Evolutionary conservation across 2,329 filamentous ascomycete species (phyloP), one percentile per base, ranked within the genome.

Genomic region (Biscogniauxia mediterranea): DNA sequence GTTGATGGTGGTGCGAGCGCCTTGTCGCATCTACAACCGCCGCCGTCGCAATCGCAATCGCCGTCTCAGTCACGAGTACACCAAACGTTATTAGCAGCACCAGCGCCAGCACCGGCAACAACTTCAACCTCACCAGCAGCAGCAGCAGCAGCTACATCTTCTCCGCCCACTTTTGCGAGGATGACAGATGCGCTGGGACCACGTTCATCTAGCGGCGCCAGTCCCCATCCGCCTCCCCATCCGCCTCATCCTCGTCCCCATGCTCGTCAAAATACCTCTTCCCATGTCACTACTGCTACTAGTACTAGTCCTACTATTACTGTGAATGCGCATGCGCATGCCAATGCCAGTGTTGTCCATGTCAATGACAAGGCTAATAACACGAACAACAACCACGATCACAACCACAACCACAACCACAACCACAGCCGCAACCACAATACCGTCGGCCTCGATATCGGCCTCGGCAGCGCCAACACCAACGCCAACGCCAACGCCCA

Each of bases 151-250:
- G 20, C 51, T 3, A 23, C 51, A 53, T 17, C 19, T 53, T n/a
- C 52, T 11, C 28, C 52, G 19, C 52, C 52, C 25, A 54, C 23
- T 23, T 52, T 23, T 52, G 23, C 51, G 56, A 60, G 57, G 51
- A 62, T 63, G 58, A 60, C 58, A 54, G 55, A 55, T 62, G 64
- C 66, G 67, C 69, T 70, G 66, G 68, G 67, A 65, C 68, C 68
- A 70, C 66, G 67, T 69, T 65, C 66, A 60, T 65, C 64, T 62
- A 64, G 62, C 60, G 58, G 38, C 38, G 38, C 38, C 38, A 46
- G 11, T 46, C 38, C 38, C 38, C 54, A 59, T 26, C 59, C 62
- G 54, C 46, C 54, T 49, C 15, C 52, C 52, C 28, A 32, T 53
- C 52, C 23, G 49, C 52, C 46, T 61, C 52, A 52, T 46, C 49